A percentile compares a stretch with the other conserved stretches of the same genome.
Conservation (phyloP, 2,329 filamentous ascomycete genomes). For the Talaromyces sp. region DNA sequence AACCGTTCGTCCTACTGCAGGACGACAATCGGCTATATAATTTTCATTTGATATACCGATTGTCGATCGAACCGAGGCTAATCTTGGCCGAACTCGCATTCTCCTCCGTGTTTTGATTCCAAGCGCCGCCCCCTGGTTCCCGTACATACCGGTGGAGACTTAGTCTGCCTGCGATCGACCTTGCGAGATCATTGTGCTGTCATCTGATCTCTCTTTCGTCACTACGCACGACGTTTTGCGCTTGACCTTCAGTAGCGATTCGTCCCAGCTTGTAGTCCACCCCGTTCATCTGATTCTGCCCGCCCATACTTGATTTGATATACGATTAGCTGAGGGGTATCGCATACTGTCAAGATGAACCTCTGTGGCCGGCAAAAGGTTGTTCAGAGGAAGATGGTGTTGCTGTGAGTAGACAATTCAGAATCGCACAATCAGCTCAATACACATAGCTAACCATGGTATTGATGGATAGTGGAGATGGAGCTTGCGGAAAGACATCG, state of each 20-base stretch:
- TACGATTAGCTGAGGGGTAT: not conserved
- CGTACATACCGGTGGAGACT: constrained; percentile 3
- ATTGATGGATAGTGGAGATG: constrained; percentile 67
- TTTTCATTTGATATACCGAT: not conserved
- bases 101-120: constrained; percentile 5
- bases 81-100: not conserved
- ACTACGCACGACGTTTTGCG: not conserved
- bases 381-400: constrained; percentile 92
- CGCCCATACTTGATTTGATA: not conserved
- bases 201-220: not conserved
- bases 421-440: not conserved
- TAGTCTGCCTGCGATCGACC: not conserved
- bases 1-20: too few relatives aligned
- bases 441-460: not conserved
- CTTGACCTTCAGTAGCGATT: not conserved
- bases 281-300: not conserved
- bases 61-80: not conserved
- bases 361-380: constrained; percentile 74
- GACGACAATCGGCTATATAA: not conserved
- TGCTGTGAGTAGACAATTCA: constrained; percentile 57
- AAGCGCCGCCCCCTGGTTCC: constrained; percentile 11
- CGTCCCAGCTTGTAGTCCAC: not conserved
- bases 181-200: not conserved
- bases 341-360: constrained; percentile 38
- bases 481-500: constrained; percentile 95